Base-by-base conservation (phyloP, 73 alveolate genomes). In the Strombidium stylifer region DNA sequence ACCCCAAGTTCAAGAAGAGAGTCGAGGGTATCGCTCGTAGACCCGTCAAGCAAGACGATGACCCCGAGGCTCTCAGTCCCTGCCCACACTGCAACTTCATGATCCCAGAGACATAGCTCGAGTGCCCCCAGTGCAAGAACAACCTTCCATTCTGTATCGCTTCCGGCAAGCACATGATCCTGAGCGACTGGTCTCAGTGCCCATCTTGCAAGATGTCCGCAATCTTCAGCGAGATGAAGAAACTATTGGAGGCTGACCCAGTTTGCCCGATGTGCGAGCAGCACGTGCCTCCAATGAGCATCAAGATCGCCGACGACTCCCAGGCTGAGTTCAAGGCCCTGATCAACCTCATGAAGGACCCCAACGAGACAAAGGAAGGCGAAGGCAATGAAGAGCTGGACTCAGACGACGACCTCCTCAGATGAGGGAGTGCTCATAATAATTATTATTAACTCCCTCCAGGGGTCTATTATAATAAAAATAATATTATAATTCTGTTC, bases 121-220 rank as follows among this genome's bases (percentile, higher is more conserved):
- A 93, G 44, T 96, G 99, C 56, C 87, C 86, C 18, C 73, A 86
- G 42, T 96, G 99, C 72, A 91, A 94, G 61, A 96, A 96, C 75
- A 83, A 71, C 52, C 88, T 96, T 16, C 99, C 99, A 11, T 96
- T 86, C 73, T 96, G 99, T 78, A 82, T 93, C 45, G 99, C 98
- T 3, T 82, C 97, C 20, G 99, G 98, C 35, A 94, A 94, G 89
- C 99, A 96, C 81, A 91, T 96, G 91, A 69, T 84, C 1, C 69
- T 95, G 51, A 70, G 66, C 19, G 89, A 91, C 41, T 92, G 97
- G 89, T 75, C 96, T 45, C 59, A 65, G 46, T 91, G 98, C 49
- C 98, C 99, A 4, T 50, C 70, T 49, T 96, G 98, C 30, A 84
- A 91, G 60, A 78, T 96, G 81, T 98, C 98, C 16, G 95, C 96